A percentile compares a stretch with the other conserved stretches of the same genome.
phyloP scores from a whole-genome alignment of 1,284 basidiomycete genomes.

The Cryptococcus floricola region DNA sequence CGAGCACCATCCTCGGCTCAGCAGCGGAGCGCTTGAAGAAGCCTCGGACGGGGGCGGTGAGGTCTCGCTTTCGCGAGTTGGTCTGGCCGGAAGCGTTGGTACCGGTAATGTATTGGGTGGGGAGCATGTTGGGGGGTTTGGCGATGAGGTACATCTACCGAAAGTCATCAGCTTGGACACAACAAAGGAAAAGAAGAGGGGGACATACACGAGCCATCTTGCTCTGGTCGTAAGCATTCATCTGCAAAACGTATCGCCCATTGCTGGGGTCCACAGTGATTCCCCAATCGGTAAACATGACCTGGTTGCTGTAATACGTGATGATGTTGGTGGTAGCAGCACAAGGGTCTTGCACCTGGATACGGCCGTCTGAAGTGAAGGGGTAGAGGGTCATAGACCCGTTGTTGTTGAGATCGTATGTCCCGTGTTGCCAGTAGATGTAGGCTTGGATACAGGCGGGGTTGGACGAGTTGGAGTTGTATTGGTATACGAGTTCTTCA shows the following conservation, averaged over 20 bases:
- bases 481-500: constrained; percentile 83
- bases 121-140: constrained; percentile 50
- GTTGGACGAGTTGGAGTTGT: constrained; percentile 63
- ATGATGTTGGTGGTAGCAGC: constrained; percentile 78
- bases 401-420: constrained; percentile 62
- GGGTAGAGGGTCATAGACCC: constrained; percentile 70
- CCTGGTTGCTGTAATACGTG: constrained; percentile 68
- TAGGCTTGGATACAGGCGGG: constrained; percentile 64
- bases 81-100: constrained; percentile 42
- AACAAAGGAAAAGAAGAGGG: background rate
- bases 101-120: constrained; percentile 46
- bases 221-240: constrained; percentile 47
- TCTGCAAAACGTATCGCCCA: constrained; percentile 37
- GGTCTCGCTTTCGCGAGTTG: constrained; percentile 28
- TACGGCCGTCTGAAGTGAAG: constrained; percentile 70
- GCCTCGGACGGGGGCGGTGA: constrained; percentile 14
- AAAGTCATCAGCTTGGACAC: background rate
- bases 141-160: constrained; percentile 42
- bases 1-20: constrained; percentile 5
- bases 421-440: constrained; percentile 82
- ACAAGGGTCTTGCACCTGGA: constrained; percentile 88
- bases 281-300: constrained; percentile 44
- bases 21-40: constrained; percentile 32
- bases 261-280: constrained; percentile 40
- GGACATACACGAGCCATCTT: constrained; percentile 44